Evolutionary conservation across 371 early-diverging fungal species (phyloP).

Genomic region (Synchytrium microbalum): DNA sequence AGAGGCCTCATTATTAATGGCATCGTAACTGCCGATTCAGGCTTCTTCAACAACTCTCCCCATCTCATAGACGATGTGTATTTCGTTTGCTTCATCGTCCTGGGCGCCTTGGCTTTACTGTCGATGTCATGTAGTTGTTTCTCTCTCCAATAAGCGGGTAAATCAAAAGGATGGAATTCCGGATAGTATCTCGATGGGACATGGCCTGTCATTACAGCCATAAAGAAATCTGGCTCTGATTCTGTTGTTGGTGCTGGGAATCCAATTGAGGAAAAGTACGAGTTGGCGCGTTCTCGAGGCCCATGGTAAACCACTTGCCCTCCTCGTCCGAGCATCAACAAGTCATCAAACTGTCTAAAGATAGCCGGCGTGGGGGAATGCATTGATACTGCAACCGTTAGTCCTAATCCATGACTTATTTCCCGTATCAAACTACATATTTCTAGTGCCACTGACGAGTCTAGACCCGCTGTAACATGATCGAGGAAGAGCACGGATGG

Average conservation of each 20-base stretch:
- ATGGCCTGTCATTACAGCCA: conserved; percentile 34
- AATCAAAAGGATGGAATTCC: neutral
- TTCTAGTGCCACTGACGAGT: conserved; percentile 59
- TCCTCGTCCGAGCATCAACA: conserved; percentile 58
- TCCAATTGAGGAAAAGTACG: conserved; percentile 30
- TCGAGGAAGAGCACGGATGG: conserved; percentile 43
- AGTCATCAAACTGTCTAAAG: conserved; percentile 52
- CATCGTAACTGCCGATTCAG: no score
- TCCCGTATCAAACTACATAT: conserved; percentile 50
- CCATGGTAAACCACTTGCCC: conserved; percentile 59
- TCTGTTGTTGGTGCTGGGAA: conserved; percentile 17
- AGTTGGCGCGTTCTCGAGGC: conserved; percentile 20
- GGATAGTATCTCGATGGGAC: conserved; percentile 3
- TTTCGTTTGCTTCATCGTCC: no score
- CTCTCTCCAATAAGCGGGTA: neutral
- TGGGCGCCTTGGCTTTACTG: no score
- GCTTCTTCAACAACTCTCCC: no score
- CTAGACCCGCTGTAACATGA: conserved; percentile 68
- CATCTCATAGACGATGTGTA: no score
- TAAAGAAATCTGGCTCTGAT: conserved; percentile 37
- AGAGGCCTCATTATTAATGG: no score
- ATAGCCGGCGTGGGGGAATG: conserved; percentile 66
- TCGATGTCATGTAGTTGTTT: no score
- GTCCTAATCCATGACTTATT: conserved; percentile 47
- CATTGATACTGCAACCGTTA: conserved; percentile 63